These are phyloP conservation scores for Calonectria fujianensis DNA, from an alignment of 2,329 filamentous ascomycete genomes.

Conservation along the genomic window DNA sequence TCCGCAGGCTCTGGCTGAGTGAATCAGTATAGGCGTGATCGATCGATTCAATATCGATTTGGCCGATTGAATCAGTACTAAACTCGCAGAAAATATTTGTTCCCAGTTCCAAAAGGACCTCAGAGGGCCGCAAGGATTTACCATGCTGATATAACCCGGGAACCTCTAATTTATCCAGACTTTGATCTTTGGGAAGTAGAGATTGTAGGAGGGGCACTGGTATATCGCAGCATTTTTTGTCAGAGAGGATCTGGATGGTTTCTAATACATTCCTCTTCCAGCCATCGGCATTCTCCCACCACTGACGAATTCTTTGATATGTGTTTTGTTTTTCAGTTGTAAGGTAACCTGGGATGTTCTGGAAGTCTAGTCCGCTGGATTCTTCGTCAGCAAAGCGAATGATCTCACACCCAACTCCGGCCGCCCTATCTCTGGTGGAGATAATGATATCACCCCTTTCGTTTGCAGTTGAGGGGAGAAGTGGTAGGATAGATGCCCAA, in stretches of 20 bases:
- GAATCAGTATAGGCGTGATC: no score
- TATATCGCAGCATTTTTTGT: neutral
- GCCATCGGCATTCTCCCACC: neutral
- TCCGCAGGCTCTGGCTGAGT: neutral
- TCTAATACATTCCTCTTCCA: neutral
- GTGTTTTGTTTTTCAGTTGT: neutral
- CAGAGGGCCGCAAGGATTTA: neutral
- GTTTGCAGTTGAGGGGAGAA: neutral
- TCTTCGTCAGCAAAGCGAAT: neutral
- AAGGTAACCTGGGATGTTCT: neutral
- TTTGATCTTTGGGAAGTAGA: neutral
- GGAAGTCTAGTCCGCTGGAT: neutral
- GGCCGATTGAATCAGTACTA: neutral
- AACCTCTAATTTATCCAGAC: neutral
- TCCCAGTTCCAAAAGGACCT: neutral
- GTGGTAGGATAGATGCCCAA: neutral
- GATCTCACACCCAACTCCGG: neutral
- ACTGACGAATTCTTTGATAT: neutral
- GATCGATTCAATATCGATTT: neutral
- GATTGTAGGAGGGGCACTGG: neutral
- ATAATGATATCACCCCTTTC: neutral
- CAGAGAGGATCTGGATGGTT: neutral
- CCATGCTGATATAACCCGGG: neutral
- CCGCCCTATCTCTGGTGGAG: neutral
- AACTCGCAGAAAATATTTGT: neutral